Conservation (phyloP, 495 filamentous ascomycete genomes). For the Extremus antarcticus region DNA sequence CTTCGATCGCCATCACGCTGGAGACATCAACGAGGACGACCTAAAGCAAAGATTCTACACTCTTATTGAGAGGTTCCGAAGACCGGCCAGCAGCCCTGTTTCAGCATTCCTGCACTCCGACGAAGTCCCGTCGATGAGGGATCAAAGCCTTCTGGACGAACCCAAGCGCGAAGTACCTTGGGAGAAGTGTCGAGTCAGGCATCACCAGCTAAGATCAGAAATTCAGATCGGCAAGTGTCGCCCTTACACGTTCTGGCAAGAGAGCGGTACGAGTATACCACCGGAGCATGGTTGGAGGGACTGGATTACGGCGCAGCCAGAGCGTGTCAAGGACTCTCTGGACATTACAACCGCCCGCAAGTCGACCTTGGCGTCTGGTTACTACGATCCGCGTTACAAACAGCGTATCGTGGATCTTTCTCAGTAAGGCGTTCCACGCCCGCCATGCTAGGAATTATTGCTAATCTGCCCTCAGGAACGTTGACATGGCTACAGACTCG, state of each 20-base stretch:
- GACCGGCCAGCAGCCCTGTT: constrained; percentile 52
- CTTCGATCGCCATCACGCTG: constrained; percentile 34
- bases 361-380: constrained; percentile 40
- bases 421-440: no score
- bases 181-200: constrained; percentile 49
- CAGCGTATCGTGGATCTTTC: not conserved
- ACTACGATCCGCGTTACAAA: no score
- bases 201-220: constrained; percentile 30
- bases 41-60: constrained; percentile 28
- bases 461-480: no score
- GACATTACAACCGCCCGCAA: constrained; percentile 51
- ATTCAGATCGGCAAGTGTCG: constrained; percentile 43
- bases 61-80: constrained; percentile 37
- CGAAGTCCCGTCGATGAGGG: constrained; percentile 35
- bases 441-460: no score
- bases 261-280: constrained; percentile 37
- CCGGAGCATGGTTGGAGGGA: constrained; percentile 46
- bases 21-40: constrained; percentile 19
- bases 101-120: constrained; percentile 49
- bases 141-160: constrained; percentile 20
- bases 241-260: constrained; percentile 43
- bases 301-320: constrained; percentile 38
- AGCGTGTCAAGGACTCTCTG: constrained; percentile 55
- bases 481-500: no score
- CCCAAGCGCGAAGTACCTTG: constrained; percentile 37